Base-by-base conservation (phyloP, 805 yeast species). In the Kodamaea kakaduensis region DNA sequence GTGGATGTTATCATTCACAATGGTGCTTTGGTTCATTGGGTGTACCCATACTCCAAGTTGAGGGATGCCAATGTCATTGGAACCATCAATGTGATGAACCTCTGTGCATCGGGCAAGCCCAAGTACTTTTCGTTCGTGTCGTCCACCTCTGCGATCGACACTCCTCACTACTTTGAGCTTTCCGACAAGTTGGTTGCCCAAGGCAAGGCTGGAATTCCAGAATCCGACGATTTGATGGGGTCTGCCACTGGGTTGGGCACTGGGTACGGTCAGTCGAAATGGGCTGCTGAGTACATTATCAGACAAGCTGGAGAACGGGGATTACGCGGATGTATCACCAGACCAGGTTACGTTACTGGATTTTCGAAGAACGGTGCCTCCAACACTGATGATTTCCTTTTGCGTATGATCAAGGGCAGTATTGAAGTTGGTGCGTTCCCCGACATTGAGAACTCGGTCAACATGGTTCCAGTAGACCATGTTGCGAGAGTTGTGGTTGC, bases 21-120 rank as follows among this genome's bases (percentile, higher is more conserved):
- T 50, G 98, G 97, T 67, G 99, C 99, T 12, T 70, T 89, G 43
- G 99, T 93, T 24, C 98, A 93, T 59, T 93, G 99, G 99, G 96
- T 89, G 2, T 93, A 84, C 58, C 97, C 98, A 17, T 93, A 93
- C 62, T 65, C 82, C 31, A 85, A 84, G 46, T 69, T 93, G 51
- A 77, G 97, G 50, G 96, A 86, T 46, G 93, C 97, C 21, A 93
- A 93, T 54, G 98, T 94, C 20, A 64, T 89, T 40, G 79, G 95
- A 28, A 84, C 97, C 0, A 62, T 90, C 40, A 84, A 89, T 51
- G 86, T 88, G 7, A 67, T 93, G 75, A 78, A 78, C 53, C 61
- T 89, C 49, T 81, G 93, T 50, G 74, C 78, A 6, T 64, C 69
- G 26, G 95, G 95, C 25, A 88, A 84, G 56, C 77, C 97, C 24